These are phyloP conservation scores for Parmelia sp. DNA, from an alignment of 495 filamentous ascomycete genomes.

Conservation along the genomic window DNA sequence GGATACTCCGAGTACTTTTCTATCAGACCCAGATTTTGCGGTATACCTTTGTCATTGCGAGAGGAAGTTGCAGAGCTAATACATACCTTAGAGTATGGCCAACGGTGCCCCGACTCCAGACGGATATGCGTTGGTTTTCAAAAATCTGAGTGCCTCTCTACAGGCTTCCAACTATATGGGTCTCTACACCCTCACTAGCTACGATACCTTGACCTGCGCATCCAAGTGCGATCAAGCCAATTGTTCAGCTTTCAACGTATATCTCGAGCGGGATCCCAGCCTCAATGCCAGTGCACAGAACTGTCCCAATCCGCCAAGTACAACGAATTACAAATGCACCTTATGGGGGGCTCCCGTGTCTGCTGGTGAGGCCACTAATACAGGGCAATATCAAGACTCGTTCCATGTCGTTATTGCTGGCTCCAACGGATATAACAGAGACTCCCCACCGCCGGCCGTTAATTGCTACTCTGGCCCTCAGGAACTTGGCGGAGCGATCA, in stretches of 20 bases:
- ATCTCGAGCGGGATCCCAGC: constrained; percentile 43
- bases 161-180: constrained; percentile 39
- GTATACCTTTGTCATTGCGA: neutral
- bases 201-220: constrained; percentile 37
- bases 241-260: constrained; percentile 45
- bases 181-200: constrained; percentile 34
- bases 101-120: constrained; percentile 24
- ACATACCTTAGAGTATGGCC: neutral
- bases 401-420: constrained; percentile 44
- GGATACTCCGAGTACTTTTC: neutral
- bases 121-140: constrained; percentile 38
- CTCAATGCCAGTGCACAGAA: constrained; percentile 29
- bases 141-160: constrained; percentile 32
- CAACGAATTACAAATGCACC: constrained; percentile 49
- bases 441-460: constrained; percentile 28
- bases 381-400: constrained; percentile 33
- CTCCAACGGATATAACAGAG: constrained; percentile 38
- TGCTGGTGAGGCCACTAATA: constrained; percentile 32
- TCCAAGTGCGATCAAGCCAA: constrained; percentile 28
- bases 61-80: too few species aligned
- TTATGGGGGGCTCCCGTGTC: constrained; percentile 41
- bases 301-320: constrained; percentile 41
- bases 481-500: constrained; percentile 36
- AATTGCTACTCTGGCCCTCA: constrained; percentile 29
- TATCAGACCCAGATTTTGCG: constrained; percentile 3